Evolutionary conservation across 495 filamentous ascomycete genomes (phyloP).

Genomic region (Tuber brumale): DNA sequence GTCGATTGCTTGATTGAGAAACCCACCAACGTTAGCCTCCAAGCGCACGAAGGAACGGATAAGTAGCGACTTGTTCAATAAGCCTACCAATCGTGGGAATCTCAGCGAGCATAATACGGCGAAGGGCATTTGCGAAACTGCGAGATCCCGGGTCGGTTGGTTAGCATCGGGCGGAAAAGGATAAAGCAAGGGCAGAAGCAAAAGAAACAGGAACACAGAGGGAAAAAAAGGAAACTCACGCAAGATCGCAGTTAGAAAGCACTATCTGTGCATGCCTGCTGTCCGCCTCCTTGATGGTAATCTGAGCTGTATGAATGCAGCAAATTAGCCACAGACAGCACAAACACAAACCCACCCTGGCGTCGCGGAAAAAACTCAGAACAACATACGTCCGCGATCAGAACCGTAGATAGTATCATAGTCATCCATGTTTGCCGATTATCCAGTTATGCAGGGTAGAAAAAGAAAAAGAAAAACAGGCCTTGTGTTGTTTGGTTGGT

Average conservation of each 20-base stretch:
- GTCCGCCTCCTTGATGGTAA: conserved; percentile 41
- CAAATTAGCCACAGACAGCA: conserved; percentile 1
- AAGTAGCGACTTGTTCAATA: background rate
- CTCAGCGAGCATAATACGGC: conserved; percentile 86
- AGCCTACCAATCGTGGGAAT: conserved; percentile 66
- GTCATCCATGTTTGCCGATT: conserved; percentile 31
- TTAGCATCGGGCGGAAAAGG: conserved; percentile 1
- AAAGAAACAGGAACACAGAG: background rate
- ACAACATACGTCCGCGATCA: conserved; percentile 39
- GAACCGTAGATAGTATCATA: conserved; percentile 39
- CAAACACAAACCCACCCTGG: conserved; percentile 12
- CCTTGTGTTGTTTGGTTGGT: background rate
- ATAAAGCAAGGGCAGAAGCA: conserved; percentile 2
- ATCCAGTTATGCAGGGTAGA: background rate
- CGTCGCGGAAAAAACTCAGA: background rate
- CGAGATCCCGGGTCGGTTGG: conserved; percentile 2
- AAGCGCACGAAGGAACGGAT: background rate
- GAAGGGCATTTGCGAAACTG: conserved; percentile 83
- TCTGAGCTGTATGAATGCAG: conserved; percentile 28
- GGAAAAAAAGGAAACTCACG: conserved; percentile 23
- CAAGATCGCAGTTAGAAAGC: conserved; percentile 42
- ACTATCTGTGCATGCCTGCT: conserved; percentile 39
- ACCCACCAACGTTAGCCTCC: background rate
- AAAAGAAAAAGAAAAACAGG: background rate
- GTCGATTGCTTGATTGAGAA: conserved; percentile 60